A percentile compares a stretch with the other conserved stretches of the same genome.
Conservation (phyloP, 768 basidiomycete species). For the Termitomyces sp. region DNA sequence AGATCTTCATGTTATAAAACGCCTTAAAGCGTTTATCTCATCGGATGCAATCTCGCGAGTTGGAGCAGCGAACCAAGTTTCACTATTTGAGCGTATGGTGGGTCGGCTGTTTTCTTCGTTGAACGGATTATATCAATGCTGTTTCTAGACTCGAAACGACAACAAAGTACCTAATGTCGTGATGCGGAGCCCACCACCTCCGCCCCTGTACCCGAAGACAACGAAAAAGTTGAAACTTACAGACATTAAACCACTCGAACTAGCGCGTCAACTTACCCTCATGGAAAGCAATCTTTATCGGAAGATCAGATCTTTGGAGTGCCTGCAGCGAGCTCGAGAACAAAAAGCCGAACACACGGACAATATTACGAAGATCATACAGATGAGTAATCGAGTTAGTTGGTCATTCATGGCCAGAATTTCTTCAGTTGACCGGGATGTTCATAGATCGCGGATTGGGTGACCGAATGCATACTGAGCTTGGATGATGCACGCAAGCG, state of each 20-base stretch:
- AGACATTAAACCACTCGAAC: conserved; percentile 84
- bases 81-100: conserved; percentile 73
- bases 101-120: conserved; percentile 21
- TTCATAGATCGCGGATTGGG: conserved; percentile 85
- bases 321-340: conserved; percentile 77
- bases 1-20: conserved; percentile 74
- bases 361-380: conserved; percentile 84
- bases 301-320: conserved; percentile 86
- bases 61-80: conserved; percentile 69
- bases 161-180: conserved; percentile 77
- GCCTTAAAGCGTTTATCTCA: conserved; percentile 75
- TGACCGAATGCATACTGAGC: conserved; percentile 72
- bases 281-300: conserved; percentile 85
- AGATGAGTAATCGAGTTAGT: conserved; percentile 78
- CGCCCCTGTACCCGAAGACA: conserved; percentile 68
- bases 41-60: conserved; percentile 58
- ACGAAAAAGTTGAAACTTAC: conserved; percentile 71
- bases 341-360: conserved; percentile 68
- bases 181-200: conserved; percentile 55
- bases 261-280: conserved; percentile 93
- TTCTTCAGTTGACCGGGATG: not conserved
- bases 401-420: not conserved
- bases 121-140: not conserved
- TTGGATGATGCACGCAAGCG: conserved; percentile 82
- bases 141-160: conserved; percentile 25